Percentiles rank a stretch among this genome's conserved stretches.
Conservation (phyloP, 139 green algal species). For the Chlamydomonas incerta region DNA sequence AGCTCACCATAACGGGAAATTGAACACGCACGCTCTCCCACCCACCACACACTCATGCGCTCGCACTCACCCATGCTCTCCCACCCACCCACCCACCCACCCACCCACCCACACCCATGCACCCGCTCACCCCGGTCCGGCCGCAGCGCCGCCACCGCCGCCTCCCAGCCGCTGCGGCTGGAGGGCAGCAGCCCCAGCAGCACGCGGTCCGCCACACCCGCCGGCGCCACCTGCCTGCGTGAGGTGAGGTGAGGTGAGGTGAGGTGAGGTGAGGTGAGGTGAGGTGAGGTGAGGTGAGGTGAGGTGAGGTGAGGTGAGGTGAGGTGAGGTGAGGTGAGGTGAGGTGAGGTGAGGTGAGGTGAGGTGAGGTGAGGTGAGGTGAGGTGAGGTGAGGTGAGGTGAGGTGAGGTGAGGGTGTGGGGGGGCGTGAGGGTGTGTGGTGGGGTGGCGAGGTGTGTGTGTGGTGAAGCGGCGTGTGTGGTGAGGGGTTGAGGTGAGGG, state of each 20-base stretch:
- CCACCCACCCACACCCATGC: background rate
- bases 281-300: background rate
- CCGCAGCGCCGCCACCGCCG: slow-evolving; percentile 70
- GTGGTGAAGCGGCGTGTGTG: background rate
- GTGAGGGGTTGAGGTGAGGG: background rate
- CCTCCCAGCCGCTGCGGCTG: slow-evolving; percentile 67
- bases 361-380: background rate
- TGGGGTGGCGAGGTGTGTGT: background rate
- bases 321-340: background rate
- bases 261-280: no score
- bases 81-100: background rate
- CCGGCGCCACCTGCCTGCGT: slow-evolving; percentile 51
- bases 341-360: no score
- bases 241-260: no score
- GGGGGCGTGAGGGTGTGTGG: no score
- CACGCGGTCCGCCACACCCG: slow-evolving; percentile 77
- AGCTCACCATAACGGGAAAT: no score
- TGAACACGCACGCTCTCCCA: no score
- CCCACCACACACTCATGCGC: no score
- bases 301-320: background rate
- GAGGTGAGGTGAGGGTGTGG: no score
- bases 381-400: background rate
- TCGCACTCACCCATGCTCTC: no score
- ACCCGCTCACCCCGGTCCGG: slow-evolving; percentile 20
- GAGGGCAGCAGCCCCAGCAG: slow-evolving; percentile 81